phyloP scores from a whole-genome alignment of 176 grass and related monocot genomes.

The Pontederia crassipes region DNA sequence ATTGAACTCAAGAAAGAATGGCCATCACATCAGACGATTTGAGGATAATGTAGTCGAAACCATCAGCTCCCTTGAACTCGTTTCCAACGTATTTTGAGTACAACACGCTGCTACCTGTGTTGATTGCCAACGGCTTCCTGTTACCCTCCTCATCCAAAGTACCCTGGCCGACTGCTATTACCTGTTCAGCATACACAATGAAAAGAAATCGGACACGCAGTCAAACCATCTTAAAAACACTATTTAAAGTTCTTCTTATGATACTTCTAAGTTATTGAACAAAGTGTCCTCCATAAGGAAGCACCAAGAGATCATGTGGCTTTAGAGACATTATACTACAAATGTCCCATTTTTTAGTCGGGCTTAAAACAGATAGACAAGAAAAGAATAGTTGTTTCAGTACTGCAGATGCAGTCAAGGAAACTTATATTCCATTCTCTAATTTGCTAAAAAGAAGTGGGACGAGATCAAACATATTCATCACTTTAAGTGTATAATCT shows the following conservation, averaged over 20 bases:
- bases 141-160: constrained; percentile 47
- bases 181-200: constrained; percentile 25
- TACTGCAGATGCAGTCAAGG: background rate
- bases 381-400: background rate
- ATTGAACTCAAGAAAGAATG: constrained; percentile 33
- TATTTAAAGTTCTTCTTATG: background rate
- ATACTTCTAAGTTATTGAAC: constrained; percentile 5
- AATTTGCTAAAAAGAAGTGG: too few relatives aligned
- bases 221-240: background rate
- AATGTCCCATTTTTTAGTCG: too few relatives aligned
- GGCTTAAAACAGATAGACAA: too few relatives aligned
- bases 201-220: background rate
- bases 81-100: constrained; percentile 72
- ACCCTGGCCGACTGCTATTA: constrained; percentile 49
- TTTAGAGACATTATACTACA: too few relatives aligned
- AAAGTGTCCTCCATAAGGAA: too few relatives aligned
- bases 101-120: constrained; percentile 35
- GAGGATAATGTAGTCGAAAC: constrained; percentile 40
- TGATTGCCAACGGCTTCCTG: constrained; percentile 38
- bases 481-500: background rate
- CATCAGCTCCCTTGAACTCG: constrained; percentile 66
- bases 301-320: too few relatives aligned
- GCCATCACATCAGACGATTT: constrained; percentile 73
- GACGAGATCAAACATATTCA: too few relatives aligned
- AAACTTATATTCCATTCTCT: too few relatives aligned